phyloP scores from a whole-genome alignment of 257 asterid species.

The Solanum gandarillasii region DNA sequence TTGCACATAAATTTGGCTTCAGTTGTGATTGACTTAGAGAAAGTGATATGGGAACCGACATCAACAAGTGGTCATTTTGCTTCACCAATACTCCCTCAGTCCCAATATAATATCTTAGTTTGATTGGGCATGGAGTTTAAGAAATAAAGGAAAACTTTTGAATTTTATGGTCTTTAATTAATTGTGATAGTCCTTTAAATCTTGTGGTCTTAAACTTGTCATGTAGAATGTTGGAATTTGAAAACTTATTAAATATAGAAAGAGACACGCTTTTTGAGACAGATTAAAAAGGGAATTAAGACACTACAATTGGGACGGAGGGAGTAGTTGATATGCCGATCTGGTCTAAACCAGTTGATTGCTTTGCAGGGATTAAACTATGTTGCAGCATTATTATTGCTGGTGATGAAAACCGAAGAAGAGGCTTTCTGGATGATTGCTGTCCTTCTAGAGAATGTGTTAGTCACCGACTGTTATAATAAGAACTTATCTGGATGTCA shows the following conservation, averaged over 20 bases:
- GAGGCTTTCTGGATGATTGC: constrained; percentile 99
- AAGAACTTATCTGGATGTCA: constrained; percentile 92
- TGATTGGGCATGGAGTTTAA: neutral
- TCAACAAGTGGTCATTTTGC: neutral
- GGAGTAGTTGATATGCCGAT: neutral
- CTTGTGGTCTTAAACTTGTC: neutral
- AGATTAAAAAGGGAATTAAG: neutral
- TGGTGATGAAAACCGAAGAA: constrained; percentile 97
- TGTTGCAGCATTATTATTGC: constrained; percentile 85
- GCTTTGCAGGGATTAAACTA: constrained; percentile 78
- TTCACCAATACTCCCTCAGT: neutral
- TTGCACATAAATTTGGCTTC: neutral
- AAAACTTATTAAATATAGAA: neutral
- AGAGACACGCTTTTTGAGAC: neutral
- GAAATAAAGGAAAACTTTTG: neutral
- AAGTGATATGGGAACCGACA: neutral
- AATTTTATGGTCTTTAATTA: neutral
- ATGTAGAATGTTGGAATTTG: neutral
- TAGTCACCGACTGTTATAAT: constrained; percentile 90
- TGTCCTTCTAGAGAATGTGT: constrained; percentile 78
- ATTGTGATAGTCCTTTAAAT: neutral
- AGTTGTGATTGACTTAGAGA: neutral
- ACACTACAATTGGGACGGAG: neutral
- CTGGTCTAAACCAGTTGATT: neutral
- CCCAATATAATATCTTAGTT: neutral